Evolutionary conservation across 129 eudicot species (phyloP).

Genomic region (Gnaphalium uliginosum): DNA sequence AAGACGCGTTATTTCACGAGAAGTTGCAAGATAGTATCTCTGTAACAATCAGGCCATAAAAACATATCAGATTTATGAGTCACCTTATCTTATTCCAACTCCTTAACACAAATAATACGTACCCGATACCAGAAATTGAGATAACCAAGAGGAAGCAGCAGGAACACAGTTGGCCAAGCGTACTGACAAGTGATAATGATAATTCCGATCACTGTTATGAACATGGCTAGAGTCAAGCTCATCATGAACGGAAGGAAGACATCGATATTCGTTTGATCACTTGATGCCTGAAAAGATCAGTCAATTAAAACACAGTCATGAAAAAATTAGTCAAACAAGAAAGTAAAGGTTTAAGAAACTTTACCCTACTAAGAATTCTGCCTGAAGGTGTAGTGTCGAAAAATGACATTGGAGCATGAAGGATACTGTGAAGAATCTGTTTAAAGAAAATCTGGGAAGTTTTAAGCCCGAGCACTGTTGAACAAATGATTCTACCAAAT

Average conservation of each 20-base stretch:
- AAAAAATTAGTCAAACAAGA: neutral
- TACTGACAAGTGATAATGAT: conserved; percentile 78
- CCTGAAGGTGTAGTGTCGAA: conserved; percentile 97
- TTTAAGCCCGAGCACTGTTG: conserved; percentile 70
- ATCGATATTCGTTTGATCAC: conserved; percentile 80
- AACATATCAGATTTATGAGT: neutral
- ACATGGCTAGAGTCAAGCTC: conserved; percentile 46
- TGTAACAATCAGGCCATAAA: conserved; percentile 25
- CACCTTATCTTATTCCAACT: neutral
- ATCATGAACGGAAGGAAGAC: conserved; percentile 56
- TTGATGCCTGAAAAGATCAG: conserved; percentile 67
- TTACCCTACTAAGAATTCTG: conserved; percentile 91
- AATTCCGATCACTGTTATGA: conserved; percentile 56
- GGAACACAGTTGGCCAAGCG: conserved; percentile 79
- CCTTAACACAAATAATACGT: conserved; percentile 23
- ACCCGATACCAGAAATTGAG: conserved; percentile 88
- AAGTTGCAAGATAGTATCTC: conserved; percentile 73
- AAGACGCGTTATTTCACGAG: conserved; percentile 81
- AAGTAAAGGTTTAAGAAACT: conserved; percentile 11
- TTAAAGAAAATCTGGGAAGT: conserved; percentile 69
- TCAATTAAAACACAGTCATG: neutral
- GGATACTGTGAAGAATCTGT: conserved; percentile 64
- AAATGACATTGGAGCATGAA: conserved; percentile 99
- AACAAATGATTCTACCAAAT: conserved; percentile 45
- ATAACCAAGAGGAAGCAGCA: conserved; percentile 79